Percentiles rank a stretch among this genome's conserved stretches.
These are phyloP conservation scores for Euphorbia corollata DNA, from an alignment of 441 rosid species.

Conservation along the genomic window DNA sequence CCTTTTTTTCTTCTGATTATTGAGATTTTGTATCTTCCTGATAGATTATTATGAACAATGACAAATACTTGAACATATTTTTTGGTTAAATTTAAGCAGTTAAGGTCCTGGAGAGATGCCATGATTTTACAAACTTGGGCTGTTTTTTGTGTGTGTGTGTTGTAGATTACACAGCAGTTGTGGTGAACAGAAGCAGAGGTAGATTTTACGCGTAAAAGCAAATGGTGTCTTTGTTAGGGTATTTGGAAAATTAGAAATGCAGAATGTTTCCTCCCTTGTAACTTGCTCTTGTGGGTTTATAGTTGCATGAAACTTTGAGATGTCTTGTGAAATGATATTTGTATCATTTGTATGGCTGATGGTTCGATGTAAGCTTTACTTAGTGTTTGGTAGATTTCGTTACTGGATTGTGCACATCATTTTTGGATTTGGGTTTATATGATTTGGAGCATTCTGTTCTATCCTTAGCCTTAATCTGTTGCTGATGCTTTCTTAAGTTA, in stretches of 20 bases:
- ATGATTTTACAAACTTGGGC: neutral
- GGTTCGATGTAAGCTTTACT: neutral
- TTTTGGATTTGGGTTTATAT: neutral
- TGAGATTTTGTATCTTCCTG: neutral
- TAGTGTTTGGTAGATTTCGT: neutral
- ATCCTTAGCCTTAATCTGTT: neutral
- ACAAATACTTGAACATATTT: neutral
- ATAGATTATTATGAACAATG: neutral
- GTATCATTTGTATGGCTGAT: conserved; percentile 13
- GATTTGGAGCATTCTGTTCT: neutral
- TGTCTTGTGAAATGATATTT: conserved; percentile 1
- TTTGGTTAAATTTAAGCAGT: neutral
- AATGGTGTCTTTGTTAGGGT: neutral
- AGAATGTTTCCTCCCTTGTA: conserved; percentile 7
- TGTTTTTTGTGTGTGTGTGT: conserved; percentile 8
- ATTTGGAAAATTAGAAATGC: conserved; percentile 15
- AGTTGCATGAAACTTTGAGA: conserved; percentile 7
- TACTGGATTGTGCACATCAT: neutral
- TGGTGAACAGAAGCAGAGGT: conserved; percentile 8
- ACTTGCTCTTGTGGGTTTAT: neutral
- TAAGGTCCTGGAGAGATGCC: neutral
- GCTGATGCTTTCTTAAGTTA: neutral
- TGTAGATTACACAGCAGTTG: conserved; percentile 10
- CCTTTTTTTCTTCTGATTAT: neutral
- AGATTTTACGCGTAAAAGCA: neutral